Conservation (phyloP, 2,329 filamentous ascomycete species). For the Erysiphe pisi region DNA sequence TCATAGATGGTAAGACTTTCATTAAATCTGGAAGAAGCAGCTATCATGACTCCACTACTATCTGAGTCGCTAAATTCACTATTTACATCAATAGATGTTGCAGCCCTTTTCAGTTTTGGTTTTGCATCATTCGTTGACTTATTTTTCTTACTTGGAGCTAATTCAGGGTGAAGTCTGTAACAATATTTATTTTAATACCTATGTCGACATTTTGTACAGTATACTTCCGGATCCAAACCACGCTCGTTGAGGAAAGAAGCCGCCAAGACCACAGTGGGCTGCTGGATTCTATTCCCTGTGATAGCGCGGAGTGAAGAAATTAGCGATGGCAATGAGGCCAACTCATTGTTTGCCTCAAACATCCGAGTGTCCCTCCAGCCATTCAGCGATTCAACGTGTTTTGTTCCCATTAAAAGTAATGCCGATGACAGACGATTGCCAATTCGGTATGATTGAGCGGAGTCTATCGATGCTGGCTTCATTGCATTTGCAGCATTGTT, state of each 20-base stretch:
- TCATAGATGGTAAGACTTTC: slow-evolving; percentile 23
- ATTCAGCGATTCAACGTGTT: background rate
- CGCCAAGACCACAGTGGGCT: background rate
- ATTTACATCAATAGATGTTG: background rate
- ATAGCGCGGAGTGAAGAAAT: background rate
- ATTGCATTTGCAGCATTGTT: slow-evolving; percentile 10
- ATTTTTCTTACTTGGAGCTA: background rate
- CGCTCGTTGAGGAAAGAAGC: background rate
- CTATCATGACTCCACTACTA: background rate
- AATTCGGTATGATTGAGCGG: background rate
- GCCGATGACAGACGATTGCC: background rate
- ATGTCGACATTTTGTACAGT: background rate
- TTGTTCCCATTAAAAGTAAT: slow-evolving; percentile 4
- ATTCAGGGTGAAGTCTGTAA: background rate
- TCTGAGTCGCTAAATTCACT: background rate
- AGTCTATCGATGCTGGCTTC: background rate
- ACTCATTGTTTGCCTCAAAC: slow-evolving; percentile 20
- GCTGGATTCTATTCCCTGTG: background rate
- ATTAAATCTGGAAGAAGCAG: background rate
- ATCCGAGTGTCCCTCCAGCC: background rate
- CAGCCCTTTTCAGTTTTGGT: background rate
- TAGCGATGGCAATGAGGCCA: background rate
- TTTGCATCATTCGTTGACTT: background rate
- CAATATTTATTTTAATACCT: background rate
- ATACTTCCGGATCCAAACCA: background rate